A percentile compares a stretch with the other conserved stretches of the same genome.
phyloP scores from a whole-genome alignment of 768 basidiomycete species.

The Chalciporus piperatus region DNA sequence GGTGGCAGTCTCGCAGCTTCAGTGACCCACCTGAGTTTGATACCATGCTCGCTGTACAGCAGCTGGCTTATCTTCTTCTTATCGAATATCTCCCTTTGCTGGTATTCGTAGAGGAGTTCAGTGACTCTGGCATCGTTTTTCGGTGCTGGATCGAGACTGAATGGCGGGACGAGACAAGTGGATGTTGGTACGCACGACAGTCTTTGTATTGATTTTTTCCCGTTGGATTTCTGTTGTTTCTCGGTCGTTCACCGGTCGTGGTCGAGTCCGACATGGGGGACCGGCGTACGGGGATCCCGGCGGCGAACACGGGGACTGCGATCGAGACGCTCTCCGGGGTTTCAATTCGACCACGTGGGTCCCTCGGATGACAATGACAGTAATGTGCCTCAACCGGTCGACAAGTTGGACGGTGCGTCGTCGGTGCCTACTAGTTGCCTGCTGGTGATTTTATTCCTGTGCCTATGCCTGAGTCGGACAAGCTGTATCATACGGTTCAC shows the following conservation, averaged over 20 bases:
- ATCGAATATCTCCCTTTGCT: constrained; percentile 27
- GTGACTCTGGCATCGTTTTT: constrained; percentile 22
- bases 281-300: no score
- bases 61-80: constrained; percentile 23
- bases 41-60: constrained; percentile 26
- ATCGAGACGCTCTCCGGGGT: no score
- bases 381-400: no score
- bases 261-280: neutral
- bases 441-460: no score
- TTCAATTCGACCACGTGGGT: no score
- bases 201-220: constrained; percentile 32
- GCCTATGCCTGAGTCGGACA: no score
- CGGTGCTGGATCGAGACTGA: constrained; percentile 13
- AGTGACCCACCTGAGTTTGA: constrained; percentile 30
- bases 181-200: constrained; percentile 23
- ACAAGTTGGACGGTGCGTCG: no score
- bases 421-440: no score
- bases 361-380: no score
- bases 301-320: no score
- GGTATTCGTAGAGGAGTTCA: constrained; percentile 21
- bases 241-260: neutral
- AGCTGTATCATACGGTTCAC: no score
- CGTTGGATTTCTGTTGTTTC: constrained; percentile 17
- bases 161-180: neutral
- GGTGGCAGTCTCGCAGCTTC: neutral